phyloP scores from a whole-genome alignment of 2,329 filamentous ascomycete species.

The Colletotrichum liriopes region DNA sequence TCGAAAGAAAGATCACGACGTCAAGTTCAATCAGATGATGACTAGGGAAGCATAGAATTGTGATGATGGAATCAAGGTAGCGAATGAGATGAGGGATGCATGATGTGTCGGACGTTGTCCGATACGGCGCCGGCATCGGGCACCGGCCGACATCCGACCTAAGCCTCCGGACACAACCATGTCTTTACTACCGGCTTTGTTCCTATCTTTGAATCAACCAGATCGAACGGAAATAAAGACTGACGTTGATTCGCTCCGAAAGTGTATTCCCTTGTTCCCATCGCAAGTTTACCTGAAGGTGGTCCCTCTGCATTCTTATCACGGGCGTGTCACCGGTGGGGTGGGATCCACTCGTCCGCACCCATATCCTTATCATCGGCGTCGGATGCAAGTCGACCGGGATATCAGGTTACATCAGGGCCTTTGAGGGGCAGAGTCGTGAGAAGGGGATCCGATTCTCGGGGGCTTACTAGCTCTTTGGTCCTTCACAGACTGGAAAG shows the following conservation, averaged over 20 bases:
- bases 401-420: background rate
- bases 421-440: background rate
- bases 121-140: conserved; percentile 31
- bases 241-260: background rate
- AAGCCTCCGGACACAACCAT: background rate
- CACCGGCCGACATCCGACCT: conserved; percentile 7
- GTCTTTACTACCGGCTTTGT: background rate
- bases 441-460: background rate
- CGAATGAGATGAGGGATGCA: background rate
- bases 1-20: background rate
- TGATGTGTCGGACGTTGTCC: conserved; percentile 15
- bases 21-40: background rate
- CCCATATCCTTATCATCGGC: conserved; percentile 18
- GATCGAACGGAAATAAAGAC: background rate
- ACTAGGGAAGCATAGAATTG: background rate
- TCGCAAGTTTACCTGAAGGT: background rate
- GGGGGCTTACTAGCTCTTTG: background rate
- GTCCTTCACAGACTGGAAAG: background rate
- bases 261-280: background rate
- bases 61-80: background rate
- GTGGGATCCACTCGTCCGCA: conserved; percentile 4
- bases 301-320: conserved; percentile 13
- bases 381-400: conserved; percentile 13
- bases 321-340: conserved; percentile 13
- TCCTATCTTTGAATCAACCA: background rate